Evolutionary conservation across 1,284 basidiomycete species (phyloP).

Genomic region (Ustilago sp.): DNA sequence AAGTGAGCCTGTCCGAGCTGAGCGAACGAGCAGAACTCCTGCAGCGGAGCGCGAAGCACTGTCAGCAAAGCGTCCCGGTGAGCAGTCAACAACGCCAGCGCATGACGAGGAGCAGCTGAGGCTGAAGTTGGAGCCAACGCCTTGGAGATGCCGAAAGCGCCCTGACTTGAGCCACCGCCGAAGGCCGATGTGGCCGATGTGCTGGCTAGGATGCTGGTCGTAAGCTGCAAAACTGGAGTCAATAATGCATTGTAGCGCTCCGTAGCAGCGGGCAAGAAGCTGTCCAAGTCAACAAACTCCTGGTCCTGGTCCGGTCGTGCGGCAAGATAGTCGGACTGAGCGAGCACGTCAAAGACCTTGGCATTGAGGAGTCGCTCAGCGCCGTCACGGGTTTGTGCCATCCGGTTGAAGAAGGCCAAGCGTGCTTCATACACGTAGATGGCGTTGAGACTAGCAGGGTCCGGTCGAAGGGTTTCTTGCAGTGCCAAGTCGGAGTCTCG

Average conservation of each 20-base stretch:
- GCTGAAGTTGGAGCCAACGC: slow-evolving; percentile 37
- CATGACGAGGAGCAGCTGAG: slow-evolving; percentile 71
- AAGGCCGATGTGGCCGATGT: slow-evolving; percentile 70
- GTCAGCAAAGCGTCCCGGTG: slow-evolving; percentile 85
- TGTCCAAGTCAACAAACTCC: slow-evolving; percentile 83
- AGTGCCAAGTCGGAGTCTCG: slow-evolving; percentile 86
- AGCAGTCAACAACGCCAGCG: slow-evolving; percentile 79
- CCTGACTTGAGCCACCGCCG: slow-evolving; percentile 73
- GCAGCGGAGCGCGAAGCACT: slow-evolving; percentile 79
- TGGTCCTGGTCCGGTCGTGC: slow-evolving; percentile 83
- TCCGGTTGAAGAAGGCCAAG: slow-evolving; percentile 85
- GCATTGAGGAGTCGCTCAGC: slow-evolving; percentile 87
- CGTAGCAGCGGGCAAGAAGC: slow-evolving; percentile 86
- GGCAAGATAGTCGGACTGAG: slow-evolving; percentile 87
- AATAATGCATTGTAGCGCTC: slow-evolving; percentile 90
- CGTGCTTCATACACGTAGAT: slow-evolving; percentile 96
- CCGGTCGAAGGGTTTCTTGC: slow-evolving; percentile 83
- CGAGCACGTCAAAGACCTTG: slow-evolving; percentile 81
- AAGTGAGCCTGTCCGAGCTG: slow-evolving; percentile 79
- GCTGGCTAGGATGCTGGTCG: slow-evolving; percentile 71
- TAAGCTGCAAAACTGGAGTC: slow-evolving; percentile 84
- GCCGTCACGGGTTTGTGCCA: slow-evolving; percentile 83
- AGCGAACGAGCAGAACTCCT: slow-evolving; percentile 75
- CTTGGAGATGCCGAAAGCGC: slow-evolving; percentile 36
- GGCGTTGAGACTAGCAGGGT: slow-evolving; percentile 91